phyloP scores from a whole-genome alignment of 2,329 filamentous ascomycete species.

The Onygenales sp. region DNA sequence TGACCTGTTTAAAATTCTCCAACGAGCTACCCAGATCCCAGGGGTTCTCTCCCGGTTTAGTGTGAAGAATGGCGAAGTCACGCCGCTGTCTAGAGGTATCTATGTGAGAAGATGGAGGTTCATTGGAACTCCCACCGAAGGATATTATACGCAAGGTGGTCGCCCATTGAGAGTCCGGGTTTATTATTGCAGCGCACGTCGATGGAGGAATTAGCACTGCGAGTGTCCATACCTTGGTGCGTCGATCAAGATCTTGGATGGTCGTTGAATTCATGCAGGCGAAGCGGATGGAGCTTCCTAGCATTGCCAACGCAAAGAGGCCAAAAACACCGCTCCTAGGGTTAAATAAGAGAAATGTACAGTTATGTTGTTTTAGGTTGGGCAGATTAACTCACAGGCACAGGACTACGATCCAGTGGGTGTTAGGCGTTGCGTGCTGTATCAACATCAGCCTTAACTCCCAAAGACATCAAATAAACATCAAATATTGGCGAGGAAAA shows the following conservation, averaged over 20 bases:
- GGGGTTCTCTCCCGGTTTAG: conserved; percentile 66
- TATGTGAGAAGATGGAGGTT: conserved; percentile 9
- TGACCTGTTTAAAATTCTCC: conserved; percentile 66
- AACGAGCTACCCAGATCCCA: conserved; percentile 63
- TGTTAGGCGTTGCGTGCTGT: conserved; percentile 37
- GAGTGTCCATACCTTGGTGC: conserved; percentile 56
- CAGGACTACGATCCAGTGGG: conserved; percentile 57
- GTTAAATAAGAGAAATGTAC: conserved; percentile 9
- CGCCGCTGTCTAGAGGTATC: conserved; percentile 33
- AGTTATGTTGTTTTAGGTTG: not conserved
- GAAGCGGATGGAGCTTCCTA: conserved; percentile 59
- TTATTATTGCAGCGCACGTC: conserved; percentile 22
- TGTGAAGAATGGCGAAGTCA: conserved; percentile 71
- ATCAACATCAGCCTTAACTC: conserved; percentile 4
- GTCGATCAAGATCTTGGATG: conserved; percentile 63
- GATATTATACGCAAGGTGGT: conserved; percentile 28
- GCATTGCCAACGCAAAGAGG: conserved; percentile 74
- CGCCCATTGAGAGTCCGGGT: conserved; percentile 26
- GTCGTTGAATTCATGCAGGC: conserved; percentile 69
- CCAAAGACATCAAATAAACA: not conserved
- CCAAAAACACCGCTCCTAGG: conserved; percentile 57
- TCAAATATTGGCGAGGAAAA: not conserved
- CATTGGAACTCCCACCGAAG: conserved; percentile 19
- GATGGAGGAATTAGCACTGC: conserved; percentile 59
- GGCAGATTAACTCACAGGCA: conserved; percentile 41